These are phyloP conservation scores for Ensete ventricosum DNA, from an alignment of 176 grass and related monocot species.

Conservation along the genomic window DNA sequence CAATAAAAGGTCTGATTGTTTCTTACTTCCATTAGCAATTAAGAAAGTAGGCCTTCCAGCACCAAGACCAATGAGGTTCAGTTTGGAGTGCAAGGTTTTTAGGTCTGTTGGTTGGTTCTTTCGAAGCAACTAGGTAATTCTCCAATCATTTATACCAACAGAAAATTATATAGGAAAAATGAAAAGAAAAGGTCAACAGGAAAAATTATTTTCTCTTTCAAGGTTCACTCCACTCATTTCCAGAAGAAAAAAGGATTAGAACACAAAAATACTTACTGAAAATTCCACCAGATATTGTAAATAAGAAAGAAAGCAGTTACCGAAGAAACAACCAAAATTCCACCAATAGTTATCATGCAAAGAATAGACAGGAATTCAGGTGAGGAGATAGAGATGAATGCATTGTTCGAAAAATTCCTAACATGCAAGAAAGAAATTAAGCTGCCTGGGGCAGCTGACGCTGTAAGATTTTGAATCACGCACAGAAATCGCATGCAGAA, in stretches of 20 bases:
- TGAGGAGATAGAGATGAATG: neutral
- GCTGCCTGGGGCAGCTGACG: no score
- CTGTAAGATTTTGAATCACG: no score
- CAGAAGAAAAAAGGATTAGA: neutral
- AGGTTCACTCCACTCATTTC: neutral
- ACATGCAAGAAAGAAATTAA: neutral
- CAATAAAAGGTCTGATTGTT: no score
- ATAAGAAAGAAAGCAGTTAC: neutral
- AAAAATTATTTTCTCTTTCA: neutral
- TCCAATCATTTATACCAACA: neutral
- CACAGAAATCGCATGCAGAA: neutral
- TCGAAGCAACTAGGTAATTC: neutral
- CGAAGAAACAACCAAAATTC: neutral
- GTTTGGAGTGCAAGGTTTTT: no score
- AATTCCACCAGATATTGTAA: neutral
- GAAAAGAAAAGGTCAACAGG: neutral
- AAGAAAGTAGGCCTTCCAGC: no score
- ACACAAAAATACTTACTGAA: no score
- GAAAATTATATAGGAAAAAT: neutral
- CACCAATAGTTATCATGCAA: no score
- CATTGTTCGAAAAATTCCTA: neutral
- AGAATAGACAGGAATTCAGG: neutral
- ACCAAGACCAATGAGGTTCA: no score
- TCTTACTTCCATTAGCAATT: no score
- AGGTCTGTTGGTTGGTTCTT: neutral